phyloP scores from a whole-genome alignment of 345 rosid genomes.

The Ceriops zippeliana region DNA sequence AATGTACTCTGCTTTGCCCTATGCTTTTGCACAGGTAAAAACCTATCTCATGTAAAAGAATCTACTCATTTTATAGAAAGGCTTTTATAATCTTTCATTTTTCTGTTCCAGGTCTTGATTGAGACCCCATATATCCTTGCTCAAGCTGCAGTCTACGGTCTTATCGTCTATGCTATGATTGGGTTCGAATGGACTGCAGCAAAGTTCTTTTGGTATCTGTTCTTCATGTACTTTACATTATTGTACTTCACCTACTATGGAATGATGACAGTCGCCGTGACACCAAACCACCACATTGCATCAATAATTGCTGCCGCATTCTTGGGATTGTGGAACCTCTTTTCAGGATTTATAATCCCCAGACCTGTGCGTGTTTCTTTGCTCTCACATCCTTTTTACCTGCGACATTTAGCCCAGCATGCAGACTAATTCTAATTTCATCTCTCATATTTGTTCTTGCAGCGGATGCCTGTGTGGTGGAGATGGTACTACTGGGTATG shows the following conservation, averaged over 20 bases:
- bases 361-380: slow-evolving; percentile 39
- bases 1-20: slow-evolving; percentile 67
- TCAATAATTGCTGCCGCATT: slow-evolving; percentile 49
- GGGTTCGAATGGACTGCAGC: slow-evolving; percentile 54
- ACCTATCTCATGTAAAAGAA: no score
- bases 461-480: slow-evolving; percentile 29
- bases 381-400: neutral
- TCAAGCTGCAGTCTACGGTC: slow-evolving; percentile 46
- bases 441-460: neutral
- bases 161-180: slow-evolving; percentile 60
- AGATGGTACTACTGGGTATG: slow-evolving; percentile 29
- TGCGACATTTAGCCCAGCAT: no score
- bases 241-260: slow-evolving; percentile 67
- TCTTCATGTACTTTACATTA: slow-evolving; percentile 56
- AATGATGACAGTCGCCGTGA: slow-evolving; percentile 67
- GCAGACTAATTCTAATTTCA: neutral
- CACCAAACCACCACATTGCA: slow-evolving; percentile 60
- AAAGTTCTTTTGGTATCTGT: slow-evolving; percentile 62
- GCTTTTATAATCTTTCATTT: neutral
- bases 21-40: slow-evolving; percentile 54
- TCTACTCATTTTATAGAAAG: no score
- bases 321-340: slow-evolving; percentile 52
- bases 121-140: slow-evolving; percentile 54
- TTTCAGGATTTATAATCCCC: slow-evolving; percentile 61
- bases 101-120: slow-evolving; percentile 40